phyloP scores from a whole-genome alignment of 2,329 filamentous ascomycete genomes.

The Ophiostoma australiae region DNA sequence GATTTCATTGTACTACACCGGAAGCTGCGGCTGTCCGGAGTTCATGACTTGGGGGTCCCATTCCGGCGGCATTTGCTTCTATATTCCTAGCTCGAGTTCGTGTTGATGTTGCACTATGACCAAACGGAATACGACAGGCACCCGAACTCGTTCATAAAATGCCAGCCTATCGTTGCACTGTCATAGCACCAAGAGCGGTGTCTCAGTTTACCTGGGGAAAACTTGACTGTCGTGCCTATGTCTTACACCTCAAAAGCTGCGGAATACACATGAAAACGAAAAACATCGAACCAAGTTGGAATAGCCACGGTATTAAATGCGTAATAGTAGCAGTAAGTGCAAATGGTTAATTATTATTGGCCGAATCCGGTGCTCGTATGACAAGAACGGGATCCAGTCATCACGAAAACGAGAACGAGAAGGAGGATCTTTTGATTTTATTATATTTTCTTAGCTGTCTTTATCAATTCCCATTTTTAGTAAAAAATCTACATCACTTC shows the following conservation, averaged over 20 bases:
- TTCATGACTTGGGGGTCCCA: neutral
- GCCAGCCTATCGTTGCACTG: neutral
- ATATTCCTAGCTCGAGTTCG: neutral
- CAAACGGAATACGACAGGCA: neutral
- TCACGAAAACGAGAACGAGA: no score
- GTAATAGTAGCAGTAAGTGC: no score
- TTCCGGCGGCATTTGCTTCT: neutral
- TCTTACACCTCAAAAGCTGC: neutral
- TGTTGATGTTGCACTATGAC: neutral
- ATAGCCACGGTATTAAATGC: no score
- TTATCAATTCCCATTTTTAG: no score
- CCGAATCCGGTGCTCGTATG: no score
- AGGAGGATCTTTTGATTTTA: no score
- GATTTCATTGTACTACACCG: neutral
- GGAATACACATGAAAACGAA: neutral
- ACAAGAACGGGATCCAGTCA: no score
- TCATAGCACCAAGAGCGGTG: neutral
- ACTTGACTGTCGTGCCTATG: neutral
- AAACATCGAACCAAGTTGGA: no score
- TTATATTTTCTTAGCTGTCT: no score
- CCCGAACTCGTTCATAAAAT: neutral
- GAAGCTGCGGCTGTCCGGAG: neutral
- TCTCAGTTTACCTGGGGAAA: neutral
- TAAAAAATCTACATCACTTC: no score
- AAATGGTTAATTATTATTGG: no score